Conservation (phyloP, 2,329 filamentous ascomycete species). For the Amylocarpus encephaloides region DNA sequence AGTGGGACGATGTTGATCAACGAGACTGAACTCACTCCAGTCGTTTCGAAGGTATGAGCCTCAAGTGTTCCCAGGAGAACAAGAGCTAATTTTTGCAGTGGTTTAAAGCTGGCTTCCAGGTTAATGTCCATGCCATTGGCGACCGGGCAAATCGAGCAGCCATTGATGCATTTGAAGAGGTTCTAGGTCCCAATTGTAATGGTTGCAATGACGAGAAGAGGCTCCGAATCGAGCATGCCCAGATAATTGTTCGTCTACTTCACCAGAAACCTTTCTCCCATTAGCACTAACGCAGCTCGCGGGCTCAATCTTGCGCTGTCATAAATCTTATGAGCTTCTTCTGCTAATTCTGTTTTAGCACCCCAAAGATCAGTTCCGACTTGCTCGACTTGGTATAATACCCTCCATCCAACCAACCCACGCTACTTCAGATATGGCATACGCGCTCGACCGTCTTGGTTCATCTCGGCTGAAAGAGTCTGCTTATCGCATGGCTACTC, state of each 20-base stretch:
- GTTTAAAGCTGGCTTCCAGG: slow-evolving; percentile 56
- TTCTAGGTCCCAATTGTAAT: slow-evolving; percentile 48
- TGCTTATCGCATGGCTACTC: slow-evolving; percentile 61
- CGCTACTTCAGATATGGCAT: slow-evolving; percentile 65
- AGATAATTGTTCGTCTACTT: slow-evolving; percentile 47
- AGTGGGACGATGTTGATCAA: slow-evolving; percentile 62
- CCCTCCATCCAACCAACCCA: slow-evolving; percentile 68
- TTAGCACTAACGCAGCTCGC: no score
- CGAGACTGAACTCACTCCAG: slow-evolving; percentile 47
- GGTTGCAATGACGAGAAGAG: slow-evolving; percentile 49
- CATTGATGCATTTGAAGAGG: slow-evolving; percentile 54
- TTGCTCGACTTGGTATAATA: slow-evolving; percentile 53
- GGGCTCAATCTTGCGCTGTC: neutral
- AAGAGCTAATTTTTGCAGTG: slow-evolving; percentile 37
- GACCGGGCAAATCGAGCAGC: slow-evolving; percentile 61
- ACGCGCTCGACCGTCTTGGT: slow-evolving; percentile 56
- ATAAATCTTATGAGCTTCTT: neutral
- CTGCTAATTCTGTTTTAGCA: slow-evolving; percentile 34
- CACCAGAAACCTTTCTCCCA: neutral
- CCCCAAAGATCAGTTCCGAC: slow-evolving; percentile 54
- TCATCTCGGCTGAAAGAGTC: slow-evolving; percentile 44
- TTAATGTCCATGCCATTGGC: slow-evolving; percentile 68
- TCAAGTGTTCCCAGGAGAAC: neutral
- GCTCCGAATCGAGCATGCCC: slow-evolving; percentile 64
- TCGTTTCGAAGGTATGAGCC: slow-evolving; percentile 37